Evolutionary conservation across 768 basidiomycete genomes (phyloP).

Genomic region (Steccherinum ochraceum): DNA sequence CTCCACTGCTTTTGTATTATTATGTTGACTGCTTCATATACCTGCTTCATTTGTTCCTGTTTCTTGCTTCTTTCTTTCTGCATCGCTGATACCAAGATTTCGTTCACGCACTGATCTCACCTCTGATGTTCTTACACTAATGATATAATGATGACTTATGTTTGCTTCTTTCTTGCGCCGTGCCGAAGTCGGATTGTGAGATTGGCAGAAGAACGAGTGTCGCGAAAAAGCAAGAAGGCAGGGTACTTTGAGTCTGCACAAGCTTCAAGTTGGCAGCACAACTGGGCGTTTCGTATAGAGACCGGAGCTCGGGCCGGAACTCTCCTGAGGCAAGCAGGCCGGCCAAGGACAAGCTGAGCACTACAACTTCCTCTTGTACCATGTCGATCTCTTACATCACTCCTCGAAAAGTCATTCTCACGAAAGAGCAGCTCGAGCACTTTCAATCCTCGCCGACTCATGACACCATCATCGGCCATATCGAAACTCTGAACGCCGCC

Average conservation of each 20-base stretch:
- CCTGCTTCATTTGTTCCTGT: background rate
- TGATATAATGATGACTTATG: background rate
- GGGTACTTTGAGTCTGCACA: too few species aligned
- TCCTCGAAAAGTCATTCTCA: constrained; percentile 71
- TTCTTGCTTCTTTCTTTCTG: background rate
- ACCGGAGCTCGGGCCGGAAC: too few species aligned
- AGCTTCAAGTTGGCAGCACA: too few species aligned
- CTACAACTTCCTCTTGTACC: too few species aligned
- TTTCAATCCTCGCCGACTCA: constrained; percentile 77
- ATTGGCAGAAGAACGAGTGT: too few species aligned
- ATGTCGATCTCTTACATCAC: constrained; percentile 33
- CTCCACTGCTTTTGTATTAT: background rate
- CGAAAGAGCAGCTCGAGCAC: constrained; percentile 68
- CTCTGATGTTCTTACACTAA: background rate
- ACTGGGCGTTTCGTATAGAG: too few species aligned
- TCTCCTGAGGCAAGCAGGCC: too few species aligned
- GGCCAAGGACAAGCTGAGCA: too few species aligned
- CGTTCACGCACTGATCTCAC: background rate
- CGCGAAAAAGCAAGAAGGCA: too few species aligned
- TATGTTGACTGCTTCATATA: too few species aligned
- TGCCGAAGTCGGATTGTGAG: too few species aligned
- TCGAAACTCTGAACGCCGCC: constrained; percentile 68
- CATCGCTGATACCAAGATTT: background rate
- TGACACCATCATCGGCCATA: constrained; percentile 57
- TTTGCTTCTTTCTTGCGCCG: too few species aligned